Base-by-base conservation (phyloP, 176 grass and related monocot species). In the Raddia distichophylla region DNA sequence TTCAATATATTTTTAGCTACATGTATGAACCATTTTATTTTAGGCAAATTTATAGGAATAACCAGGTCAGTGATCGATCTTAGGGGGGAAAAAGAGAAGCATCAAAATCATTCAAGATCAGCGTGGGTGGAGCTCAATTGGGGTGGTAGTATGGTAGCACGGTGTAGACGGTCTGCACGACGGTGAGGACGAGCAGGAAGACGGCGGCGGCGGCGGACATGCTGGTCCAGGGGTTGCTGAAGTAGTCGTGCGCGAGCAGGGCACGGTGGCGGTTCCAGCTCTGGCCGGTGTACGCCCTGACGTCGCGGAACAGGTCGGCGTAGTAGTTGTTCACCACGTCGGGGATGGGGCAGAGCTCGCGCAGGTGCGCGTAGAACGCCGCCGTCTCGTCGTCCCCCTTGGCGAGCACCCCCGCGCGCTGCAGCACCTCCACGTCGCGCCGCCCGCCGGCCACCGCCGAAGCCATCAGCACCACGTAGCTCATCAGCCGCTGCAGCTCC, bases 151-250 rank as follows among this genome's bases (percentile, higher is more conserved):
- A 89, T 0, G 82, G 87, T 32, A 89, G 77, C 56, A 89, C 82
- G 56, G 87, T 89, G 82, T 89, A 89, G 20, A 89, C 49, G 2
- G 87, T 89, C 82, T 85, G 87, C 71, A 89, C 87, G 63, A 89
- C 77, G 64, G 87, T 89, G 77, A 89, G 87, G 4, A 85, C 49
- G 64, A 89, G 87, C 20, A 89, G 71, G 20, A 89, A 5, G 20
- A 85, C 87, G 37, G 87, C 87, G 5, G 87, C 87, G 47, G 87
- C 82, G 76, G 82, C 87, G 56, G 87, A 89, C 87, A 89, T 89
- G 56, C 70, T 81, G 37, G 87, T 89, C 87, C 87, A 89, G 0
- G 87, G 87, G 70, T 89, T 89, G 64, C 87, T 81, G 56, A 89
- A 89, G 82, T 85, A 89, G 70, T 89, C 87, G 57, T 89, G 87